Conservation (phyloP, 2,329 filamentous ascomycete species). For the Alternaria gaisen region DNA sequence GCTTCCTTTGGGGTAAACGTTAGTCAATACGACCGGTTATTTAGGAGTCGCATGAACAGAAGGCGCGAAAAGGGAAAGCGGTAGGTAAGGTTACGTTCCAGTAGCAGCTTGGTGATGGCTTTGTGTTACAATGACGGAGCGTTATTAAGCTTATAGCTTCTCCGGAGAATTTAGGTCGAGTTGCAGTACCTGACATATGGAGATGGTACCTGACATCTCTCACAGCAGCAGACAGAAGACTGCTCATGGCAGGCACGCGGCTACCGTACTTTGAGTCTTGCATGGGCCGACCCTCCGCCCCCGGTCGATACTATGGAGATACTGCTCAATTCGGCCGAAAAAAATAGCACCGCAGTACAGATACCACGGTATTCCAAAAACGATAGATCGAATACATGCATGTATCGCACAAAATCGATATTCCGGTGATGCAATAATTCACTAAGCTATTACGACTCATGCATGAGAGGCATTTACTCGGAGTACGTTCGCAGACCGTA, state of each 20-base stretch:
- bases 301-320: constrained; percentile 15
- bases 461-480: constrained; percentile 2
- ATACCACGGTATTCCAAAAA: not conserved
- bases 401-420: not conserved
- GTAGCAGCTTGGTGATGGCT: not conserved
- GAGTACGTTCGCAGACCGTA: too few relatives aligned
- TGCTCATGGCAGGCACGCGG: not conserved
- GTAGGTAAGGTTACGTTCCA: not conserved
- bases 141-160: not conserved
- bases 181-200: not conserved
- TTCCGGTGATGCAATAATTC: not conserved
- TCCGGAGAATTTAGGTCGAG: not conserved
- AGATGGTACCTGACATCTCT: not conserved
- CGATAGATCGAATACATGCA: not conserved
- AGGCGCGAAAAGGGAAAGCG: not conserved
- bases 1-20: not conserved
- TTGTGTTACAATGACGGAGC: not conserved
- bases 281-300: not conserved
- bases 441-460: not conserved
- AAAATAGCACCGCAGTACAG: not conserved
- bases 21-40: constrained; percentile 1
- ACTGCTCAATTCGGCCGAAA: constrained; percentile 10
- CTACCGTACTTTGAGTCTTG: not conserved
- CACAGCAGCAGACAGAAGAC: not conserved
- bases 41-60: not conserved